Evolutionary conservation across 1,284 basidiomycete genomes (phyloP).

Genomic region (Trichosporon asahii): DNA sequence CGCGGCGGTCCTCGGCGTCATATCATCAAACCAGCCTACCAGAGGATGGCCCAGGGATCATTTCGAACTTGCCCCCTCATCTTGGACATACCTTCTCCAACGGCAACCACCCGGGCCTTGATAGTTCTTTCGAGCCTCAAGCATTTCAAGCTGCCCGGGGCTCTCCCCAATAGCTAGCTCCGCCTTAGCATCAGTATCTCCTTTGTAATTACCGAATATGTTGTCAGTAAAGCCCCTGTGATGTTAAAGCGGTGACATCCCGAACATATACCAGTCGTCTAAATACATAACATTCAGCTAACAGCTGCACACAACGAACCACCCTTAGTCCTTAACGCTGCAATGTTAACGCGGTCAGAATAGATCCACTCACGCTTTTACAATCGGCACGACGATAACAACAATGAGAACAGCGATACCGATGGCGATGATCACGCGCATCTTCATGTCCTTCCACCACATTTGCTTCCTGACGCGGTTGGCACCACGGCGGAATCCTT

Average conservation of each 20-base stretch:
- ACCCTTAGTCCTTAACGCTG: conserved; percentile 21
- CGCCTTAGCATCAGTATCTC: background rate
- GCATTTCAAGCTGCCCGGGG: no score
- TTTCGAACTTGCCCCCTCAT: background rate
- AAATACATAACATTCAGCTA: background rate
- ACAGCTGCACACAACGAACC: background rate
- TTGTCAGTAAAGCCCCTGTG: background rate
- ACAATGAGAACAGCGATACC: conserved; percentile 83
- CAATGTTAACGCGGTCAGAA: background rate
- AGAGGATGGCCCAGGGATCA: background rate
- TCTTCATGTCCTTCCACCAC: conserved; percentile 94
- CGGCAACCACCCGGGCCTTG: background rate
- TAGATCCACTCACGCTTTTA: conserved; percentile 60
- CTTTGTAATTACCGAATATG: background rate
- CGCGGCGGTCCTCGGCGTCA: no score
- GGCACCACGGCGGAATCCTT: conserved; percentile 95
- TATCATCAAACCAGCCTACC: no score
- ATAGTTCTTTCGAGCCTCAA: background rate
- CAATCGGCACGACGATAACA: conserved; percentile 88
- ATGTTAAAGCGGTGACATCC: no score
- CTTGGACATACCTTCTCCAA: background rate
- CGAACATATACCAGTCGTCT: background rate
- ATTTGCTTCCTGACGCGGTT: conserved; percentile 96
- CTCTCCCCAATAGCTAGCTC: no score
- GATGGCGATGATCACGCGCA: conserved; percentile 63